Evolutionary conservation across 306 rosid species (phyloP).

Genomic region (Trifolium subterraneum): DNA sequence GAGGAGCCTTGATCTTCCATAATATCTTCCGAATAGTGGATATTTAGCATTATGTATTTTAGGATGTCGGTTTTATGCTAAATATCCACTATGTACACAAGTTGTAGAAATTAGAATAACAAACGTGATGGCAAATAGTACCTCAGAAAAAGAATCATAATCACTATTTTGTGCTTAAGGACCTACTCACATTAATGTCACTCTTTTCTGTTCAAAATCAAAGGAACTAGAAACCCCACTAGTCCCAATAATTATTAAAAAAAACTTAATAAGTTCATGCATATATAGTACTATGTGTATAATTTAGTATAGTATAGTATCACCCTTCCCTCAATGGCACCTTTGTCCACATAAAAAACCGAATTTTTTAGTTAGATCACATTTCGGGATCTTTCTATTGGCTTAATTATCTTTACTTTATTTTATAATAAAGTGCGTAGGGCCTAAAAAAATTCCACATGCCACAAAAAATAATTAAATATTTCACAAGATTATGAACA

Average conservation of each 20-base stretch:
- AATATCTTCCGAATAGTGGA: too few relatives aligned
- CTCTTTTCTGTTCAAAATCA: slow-evolving; percentile 22
- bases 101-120: neutral
- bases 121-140: neutral
- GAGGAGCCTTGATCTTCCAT: too few relatives aligned
- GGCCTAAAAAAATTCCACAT: neutral
- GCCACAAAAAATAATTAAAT: neutral
- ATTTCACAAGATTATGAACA: neutral
- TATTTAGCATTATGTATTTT: too few relatives aligned
- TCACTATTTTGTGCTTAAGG: neutral
- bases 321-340: neutral
- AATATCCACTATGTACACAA: too few relatives aligned
- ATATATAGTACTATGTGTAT: too few relatives aligned
- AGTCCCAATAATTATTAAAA: neutral
- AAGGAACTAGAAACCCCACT: slow-evolving; percentile 22
- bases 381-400: neutral
- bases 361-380: neutral
- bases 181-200: slow-evolving; percentile 33
- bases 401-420: neutral
- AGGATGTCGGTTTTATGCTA: too few relatives aligned
- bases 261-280: neutral
- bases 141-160: neutral
- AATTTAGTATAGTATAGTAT: neutral
- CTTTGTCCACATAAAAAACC: neutral
- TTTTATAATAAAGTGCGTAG: neutral